Percentiles rank a stretch among this genome's conserved stretches.
phyloP scores from a whole-genome alignment of 2,329 filamentous ascomycete species.

The Colletotrichum endophyticum region DNA sequence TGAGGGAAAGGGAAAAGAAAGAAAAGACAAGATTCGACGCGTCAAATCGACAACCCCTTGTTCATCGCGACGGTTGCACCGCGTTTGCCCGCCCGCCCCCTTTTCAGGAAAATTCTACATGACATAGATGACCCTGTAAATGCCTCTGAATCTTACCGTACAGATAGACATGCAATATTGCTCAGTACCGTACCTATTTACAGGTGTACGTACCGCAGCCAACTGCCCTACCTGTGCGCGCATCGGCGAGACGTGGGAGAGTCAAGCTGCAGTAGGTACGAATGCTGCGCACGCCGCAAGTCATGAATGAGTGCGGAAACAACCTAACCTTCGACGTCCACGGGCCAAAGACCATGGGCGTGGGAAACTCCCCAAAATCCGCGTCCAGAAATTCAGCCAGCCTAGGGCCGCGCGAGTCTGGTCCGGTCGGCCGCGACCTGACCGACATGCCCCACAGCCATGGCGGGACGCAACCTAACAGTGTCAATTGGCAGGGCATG shows the following conservation, averaged over 20 bases:
- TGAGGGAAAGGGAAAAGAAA: not conserved
- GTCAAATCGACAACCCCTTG: not conserved
- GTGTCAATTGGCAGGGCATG: not conserved
- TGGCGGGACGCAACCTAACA: constrained; percentile 15
- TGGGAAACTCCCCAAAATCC: not conserved
- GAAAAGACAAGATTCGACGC: not conserved
- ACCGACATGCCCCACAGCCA: constrained; percentile 9
- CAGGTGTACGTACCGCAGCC: not conserved
- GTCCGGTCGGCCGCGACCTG: constrained; percentile 13
- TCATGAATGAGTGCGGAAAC: constrained; percentile 1
- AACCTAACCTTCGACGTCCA: not conserved
- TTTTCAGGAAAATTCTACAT: not conserved
- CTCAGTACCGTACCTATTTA: not conserved
- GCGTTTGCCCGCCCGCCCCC: not conserved
- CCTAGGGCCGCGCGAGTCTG: constrained; percentile 1
- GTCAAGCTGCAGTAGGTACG: not conserved
- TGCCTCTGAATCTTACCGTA: not conserved
- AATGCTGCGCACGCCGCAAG: not conserved
- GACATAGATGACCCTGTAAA: not conserved
- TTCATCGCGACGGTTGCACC: constrained; percentile 23
- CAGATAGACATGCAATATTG: not conserved
- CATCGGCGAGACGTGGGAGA: not conserved
- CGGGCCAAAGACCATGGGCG: not conserved
- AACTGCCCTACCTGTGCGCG: not conserved
- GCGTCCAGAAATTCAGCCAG: not conserved